phyloP scores from a whole-genome alignment of 2,329 filamentous ascomycete genomes.

The Aspergillus fischeri region DNA sequence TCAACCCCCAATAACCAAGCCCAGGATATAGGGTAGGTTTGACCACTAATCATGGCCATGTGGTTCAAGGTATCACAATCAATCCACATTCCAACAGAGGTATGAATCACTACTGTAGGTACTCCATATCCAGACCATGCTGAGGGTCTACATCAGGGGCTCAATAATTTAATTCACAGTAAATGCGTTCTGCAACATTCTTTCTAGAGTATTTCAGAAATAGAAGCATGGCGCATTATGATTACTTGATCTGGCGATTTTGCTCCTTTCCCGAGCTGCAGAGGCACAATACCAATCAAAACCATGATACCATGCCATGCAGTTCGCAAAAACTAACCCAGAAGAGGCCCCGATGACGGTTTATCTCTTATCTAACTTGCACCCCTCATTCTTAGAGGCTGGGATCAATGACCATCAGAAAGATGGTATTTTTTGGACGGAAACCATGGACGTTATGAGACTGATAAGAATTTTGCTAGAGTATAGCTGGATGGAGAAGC shows the following conservation, averaged over 20 bases:
- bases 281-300: background rate
- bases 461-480: background rate
- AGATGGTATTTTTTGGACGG: too few relatives aligned
- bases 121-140: background rate
- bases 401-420: background rate
- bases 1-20: background rate
- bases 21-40: background rate
- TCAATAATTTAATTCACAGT: background rate
- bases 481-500: too few relatives aligned
- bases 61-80: conserved; percentile 8
- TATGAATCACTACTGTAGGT: background rate
- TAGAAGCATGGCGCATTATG: background rate
- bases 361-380: background rate
- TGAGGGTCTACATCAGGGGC: background rate
- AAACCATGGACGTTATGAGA: background rate
- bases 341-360: background rate
- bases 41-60: conserved; percentile 7
- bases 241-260: background rate
- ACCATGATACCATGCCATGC: background rate
- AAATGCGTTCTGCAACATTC: background rate
- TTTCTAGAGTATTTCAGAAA: background rate
- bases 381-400: background rate
- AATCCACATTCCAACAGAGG: background rate
- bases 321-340: background rate
- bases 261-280: background rate